Conservation (phyloP, 2,329 filamentous ascomycete genomes). For the Colletotrichum plurivorum region DNA sequence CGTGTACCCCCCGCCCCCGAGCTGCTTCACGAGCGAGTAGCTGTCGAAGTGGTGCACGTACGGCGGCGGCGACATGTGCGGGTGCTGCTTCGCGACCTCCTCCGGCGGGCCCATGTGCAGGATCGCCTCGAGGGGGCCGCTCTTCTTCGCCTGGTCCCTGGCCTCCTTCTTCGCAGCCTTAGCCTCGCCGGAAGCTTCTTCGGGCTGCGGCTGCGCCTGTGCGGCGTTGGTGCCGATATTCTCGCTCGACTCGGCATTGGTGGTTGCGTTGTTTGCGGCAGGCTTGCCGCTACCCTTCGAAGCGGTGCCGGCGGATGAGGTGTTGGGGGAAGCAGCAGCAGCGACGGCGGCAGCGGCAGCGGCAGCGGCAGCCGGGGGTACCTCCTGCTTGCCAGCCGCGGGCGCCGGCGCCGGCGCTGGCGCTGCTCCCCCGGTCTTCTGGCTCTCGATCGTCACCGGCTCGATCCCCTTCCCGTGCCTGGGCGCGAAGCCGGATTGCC, state of each 20-base stretch:
- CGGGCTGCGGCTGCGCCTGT: constrained; percentile 4
- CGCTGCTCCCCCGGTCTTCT: constrained; percentile 38
- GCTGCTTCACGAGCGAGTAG: constrained; percentile 87
- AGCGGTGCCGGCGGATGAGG: neutral
- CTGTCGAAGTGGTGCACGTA: constrained; percentile 98
- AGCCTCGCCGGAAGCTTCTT: constrained; percentile 40
- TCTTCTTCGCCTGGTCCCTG: constrained; percentile 56
- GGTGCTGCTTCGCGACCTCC: constrained; percentile 63
- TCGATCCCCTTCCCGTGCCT: constrained; percentile 75
- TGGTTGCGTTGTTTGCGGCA: constrained; percentile 21
- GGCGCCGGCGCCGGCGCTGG: constrained; percentile 37
- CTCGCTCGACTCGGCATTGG: constrained; percentile 26
- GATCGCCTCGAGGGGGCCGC: constrained; percentile 66
- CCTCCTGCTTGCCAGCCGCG: neutral
- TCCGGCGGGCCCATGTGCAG: constrained; percentile 61
- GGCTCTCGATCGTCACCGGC: constrained; percentile 56
- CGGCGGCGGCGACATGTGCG: constrained; percentile 79
- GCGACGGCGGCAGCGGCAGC: neutral
- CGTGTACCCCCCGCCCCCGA: constrained; percentile 80
- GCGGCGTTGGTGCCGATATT: constrained; percentile 2
- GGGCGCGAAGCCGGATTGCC: constrained; percentile 63
- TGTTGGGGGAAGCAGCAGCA: neutral
- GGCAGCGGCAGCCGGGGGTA: neutral
- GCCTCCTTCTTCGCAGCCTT: constrained; percentile 47
- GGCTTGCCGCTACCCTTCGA: constrained; percentile 35